Conservation (phyloP, 208 protist species). For the Crithidia sp. region DNA sequence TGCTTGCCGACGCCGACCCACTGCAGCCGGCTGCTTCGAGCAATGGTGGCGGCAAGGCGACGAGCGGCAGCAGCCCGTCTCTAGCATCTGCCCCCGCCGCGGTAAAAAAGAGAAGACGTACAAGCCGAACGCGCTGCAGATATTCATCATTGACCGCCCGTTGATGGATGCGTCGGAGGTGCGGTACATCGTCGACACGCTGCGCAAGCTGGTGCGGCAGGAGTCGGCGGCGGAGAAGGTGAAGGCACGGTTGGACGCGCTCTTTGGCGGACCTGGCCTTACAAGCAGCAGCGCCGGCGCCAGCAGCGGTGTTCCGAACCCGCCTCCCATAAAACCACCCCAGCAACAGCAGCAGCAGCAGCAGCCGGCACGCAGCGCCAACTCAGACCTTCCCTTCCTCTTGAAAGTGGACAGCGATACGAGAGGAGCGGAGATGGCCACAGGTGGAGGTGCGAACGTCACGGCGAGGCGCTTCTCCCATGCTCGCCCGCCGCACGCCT, state of each 20-base stretch:
- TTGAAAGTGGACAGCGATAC: background rate
- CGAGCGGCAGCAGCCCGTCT: background rate
- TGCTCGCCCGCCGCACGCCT: background rate
- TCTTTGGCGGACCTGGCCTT: background rate
- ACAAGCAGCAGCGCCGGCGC: background rate
- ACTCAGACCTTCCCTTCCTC: background rate
- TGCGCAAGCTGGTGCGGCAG: constrained; percentile 17
- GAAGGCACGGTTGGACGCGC: background rate
- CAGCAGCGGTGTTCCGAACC: background rate
- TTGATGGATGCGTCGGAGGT: constrained; percentile 49
- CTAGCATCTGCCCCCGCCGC: too few relatives aligned
- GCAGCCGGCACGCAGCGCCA: background rate
- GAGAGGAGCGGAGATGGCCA: background rate
- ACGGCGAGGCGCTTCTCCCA: background rate
- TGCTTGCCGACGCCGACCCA: constrained; percentile 51
- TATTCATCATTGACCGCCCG: constrained; percentile 61
- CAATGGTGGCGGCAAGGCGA: background rate
- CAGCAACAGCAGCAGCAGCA: background rate
- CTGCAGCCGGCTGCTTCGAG: constrained; percentile 5
- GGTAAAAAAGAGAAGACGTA: background rate
- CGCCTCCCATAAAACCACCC: background rate
- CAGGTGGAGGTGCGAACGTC: background rate
- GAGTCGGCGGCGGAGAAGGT: background rate
- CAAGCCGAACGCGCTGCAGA: constrained; percentile 45
- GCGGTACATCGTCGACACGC: constrained; percentile 9